Evolutionary conservation across 345 rosid species (phyloP).

Genomic region (Theobroma cacao): DNA sequence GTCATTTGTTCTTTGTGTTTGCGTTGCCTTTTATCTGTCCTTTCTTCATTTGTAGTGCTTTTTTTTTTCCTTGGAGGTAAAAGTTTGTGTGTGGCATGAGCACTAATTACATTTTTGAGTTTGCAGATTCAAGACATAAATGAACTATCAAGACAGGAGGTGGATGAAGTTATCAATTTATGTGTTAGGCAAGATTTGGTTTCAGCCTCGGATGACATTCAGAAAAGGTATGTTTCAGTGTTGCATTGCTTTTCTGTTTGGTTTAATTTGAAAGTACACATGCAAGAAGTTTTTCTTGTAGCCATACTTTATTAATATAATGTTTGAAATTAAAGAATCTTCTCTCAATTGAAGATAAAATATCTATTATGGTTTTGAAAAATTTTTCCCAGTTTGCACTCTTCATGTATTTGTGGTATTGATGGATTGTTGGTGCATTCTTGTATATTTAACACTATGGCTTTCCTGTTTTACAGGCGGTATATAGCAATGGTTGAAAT

Average conservation of each 20-base stretch:
- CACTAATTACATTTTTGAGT: slow-evolving; percentile 10
- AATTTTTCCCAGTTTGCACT: neutral
- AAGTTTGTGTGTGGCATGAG: neutral
- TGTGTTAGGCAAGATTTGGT: slow-evolving; percentile 54
- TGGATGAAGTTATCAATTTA: slow-evolving; percentile 78
- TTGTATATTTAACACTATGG: neutral
- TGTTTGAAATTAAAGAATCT: neutral
- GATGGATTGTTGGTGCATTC: neutral
- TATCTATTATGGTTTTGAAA: neutral
- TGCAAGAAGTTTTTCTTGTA: neutral
- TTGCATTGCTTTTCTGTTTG: neutral
- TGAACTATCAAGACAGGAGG: slow-evolving; percentile 94
- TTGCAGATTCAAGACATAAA: slow-evolving; percentile 83
- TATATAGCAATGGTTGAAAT: slow-evolving; percentile 91
- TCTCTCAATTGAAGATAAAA: neutral
- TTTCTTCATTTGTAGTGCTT: neutral
- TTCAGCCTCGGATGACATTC: slow-evolving; percentile 73
- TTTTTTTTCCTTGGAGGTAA: neutral
- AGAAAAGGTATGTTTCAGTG: slow-evolving; percentile 54
- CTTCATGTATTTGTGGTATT: neutral
- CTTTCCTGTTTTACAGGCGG: slow-evolving; percentile 58
- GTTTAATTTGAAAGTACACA: neutral
- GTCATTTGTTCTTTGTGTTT: neutral
- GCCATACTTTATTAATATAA: neutral
- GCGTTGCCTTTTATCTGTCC: neutral